Evolutionary conservation across 192 early-diverging fungal species (phyloP).

Genomic region (Coemansia sp.): DNA sequence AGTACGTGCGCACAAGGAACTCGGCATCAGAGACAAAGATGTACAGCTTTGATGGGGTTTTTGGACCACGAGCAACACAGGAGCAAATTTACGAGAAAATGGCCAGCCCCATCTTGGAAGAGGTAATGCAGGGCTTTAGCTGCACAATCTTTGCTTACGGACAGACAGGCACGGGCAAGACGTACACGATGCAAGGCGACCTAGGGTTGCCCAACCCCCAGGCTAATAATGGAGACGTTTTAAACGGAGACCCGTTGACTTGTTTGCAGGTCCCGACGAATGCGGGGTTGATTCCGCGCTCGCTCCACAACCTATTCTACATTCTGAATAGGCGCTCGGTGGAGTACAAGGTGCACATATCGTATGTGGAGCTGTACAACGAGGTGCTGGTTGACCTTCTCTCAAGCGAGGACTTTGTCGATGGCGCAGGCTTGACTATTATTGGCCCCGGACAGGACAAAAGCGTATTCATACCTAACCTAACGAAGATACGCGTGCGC

Average conservation of each 20-base stretch:
- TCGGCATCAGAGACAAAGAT: constrained; percentile 58
- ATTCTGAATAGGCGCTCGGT: constrained; percentile 62
- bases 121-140: constrained; percentile 74
- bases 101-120: constrained; percentile 78
- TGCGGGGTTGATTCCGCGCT: constrained; percentile 91
- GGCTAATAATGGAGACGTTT: not conserved
- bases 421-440: constrained; percentile 58
- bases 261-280: constrained; percentile 24
- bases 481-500: constrained; percentile 76
- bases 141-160: constrained; percentile 84
- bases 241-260: constrained; percentile 4
- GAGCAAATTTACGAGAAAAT: constrained; percentile 74
- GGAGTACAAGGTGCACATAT: constrained; percentile 82
- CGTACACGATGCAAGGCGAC: constrained; percentile 95
- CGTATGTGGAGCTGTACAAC: constrained; percentile 93
- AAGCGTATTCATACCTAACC: constrained; percentile 74
- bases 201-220: constrained; percentile 43
- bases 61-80: constrained; percentile 73
- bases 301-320: constrained; percentile 77
- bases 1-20: constrained; percentile 59
- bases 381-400: constrained; percentile 92
- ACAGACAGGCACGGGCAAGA: constrained; percentile 94
- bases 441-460: constrained; percentile 69
- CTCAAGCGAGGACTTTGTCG: not conserved
- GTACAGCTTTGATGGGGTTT: constrained; percentile 91